Evolutionary conservation across 164 flowering plant species (phyloP), one percentile per base, ranked within the genome.

Genomic region (Stephania japonica): DNA sequence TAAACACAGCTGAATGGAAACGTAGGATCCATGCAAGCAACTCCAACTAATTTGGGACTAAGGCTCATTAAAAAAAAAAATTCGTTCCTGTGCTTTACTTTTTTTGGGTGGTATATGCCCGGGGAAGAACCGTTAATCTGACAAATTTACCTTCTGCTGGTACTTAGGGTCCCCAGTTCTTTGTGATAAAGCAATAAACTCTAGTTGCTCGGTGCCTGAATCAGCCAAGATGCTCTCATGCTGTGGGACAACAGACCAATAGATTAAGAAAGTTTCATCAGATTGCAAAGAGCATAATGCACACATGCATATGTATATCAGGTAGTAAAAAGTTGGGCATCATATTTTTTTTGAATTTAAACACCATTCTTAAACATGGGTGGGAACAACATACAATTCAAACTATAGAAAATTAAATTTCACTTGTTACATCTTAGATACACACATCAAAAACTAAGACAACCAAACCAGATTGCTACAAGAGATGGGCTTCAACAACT

Each of bases 161-260:
- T 95, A 95, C 79, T 91, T 95, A 18, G 91, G 91, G 70, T 95
- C 94, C 64, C 93, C 93, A 41, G 96, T 90, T 82, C 99, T 92
- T 42, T 96, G 97, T 53, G 99, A 92, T 75, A 96, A 90, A 75
- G 97, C 97, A 88, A 93, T 93, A 72, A 96, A 92, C 73, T 96
- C 99, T 56, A 96, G 83, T 83, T 96, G 99, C 82, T 96, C 99
- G 38, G 99, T 93, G 73, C 92, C 97, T 78, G 97, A 90, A 90
- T 96, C 98, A 26, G 99, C 99, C 67, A 96, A 85, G 72, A 96
- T 87, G 81, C 98, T 93, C 6, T 85, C 78, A 62, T 97, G 97
- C 99, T 96, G 75, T 59, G 49, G n/a, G 72, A 73, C 26, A 78
- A 70, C 11, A 8, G 64, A 38, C 65, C 16, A 23, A 43, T 75